Evolutionary conservation across 805 yeast species (phyloP).

Genomic region (Suhomyces kilbournensis): DNA sequence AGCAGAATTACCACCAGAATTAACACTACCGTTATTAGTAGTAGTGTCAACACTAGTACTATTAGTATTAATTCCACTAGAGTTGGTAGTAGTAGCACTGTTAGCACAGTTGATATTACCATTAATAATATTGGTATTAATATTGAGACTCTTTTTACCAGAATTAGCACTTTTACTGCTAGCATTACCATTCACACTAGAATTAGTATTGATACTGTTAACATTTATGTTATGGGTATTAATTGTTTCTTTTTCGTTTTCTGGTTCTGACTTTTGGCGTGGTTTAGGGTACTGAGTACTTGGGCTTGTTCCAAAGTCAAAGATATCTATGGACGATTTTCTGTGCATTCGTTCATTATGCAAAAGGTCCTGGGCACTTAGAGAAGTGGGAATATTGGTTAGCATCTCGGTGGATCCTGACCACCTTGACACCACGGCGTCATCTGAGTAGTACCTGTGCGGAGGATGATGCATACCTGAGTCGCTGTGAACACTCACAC

Average conservation of each 20-base stretch:
- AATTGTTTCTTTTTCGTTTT: background rate
- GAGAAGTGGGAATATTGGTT: constrained; percentile 2
- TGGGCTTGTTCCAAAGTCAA: constrained; percentile 12
- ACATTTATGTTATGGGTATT: background rate
- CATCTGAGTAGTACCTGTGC: constrained; percentile 17
- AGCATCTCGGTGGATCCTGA: constrained; percentile 2
- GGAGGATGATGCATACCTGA: background rate
- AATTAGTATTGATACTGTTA: background rate
- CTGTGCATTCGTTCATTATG: background rate
- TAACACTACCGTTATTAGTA: too few relatives aligned
- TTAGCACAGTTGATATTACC: too few relatives aligned
- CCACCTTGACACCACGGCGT: constrained; percentile 14
- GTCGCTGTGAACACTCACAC: constrained; percentile 11
- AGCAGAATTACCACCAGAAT: too few relatives aligned
- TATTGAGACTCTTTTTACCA: background rate
- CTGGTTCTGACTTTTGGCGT: background rate
- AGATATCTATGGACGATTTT: background rate
- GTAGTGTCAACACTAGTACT: too few relatives aligned
- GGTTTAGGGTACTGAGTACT: too few relatives aligned
- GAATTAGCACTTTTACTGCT: too few relatives aligned
- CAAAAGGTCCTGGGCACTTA: constrained; percentile 5
- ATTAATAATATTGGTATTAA: background rate
- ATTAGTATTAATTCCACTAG: background rate
- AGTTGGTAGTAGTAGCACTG: background rate
- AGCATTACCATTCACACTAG: background rate